Evolutionary conservation across 805 yeast genomes (phyloP).

Genomic region (Debaryomyces castellii): DNA sequence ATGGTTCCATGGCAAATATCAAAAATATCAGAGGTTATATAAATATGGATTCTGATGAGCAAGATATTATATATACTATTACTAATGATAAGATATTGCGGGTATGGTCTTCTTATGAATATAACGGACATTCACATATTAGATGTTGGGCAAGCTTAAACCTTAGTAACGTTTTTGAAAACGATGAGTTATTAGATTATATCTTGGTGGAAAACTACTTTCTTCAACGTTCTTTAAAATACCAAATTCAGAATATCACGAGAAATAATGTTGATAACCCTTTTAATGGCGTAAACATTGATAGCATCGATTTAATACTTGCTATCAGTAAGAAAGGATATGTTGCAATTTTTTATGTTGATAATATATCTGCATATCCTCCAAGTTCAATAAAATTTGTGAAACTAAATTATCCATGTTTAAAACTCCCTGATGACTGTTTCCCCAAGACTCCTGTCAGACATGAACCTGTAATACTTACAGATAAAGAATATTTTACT

Average conservation of each 20-base stretch:
- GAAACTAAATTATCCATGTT: constrained; percentile 23
- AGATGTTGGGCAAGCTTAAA: constrained; percentile 55
- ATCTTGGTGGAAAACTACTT: constrained; percentile 38
- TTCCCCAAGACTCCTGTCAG: constrained; percentile 10
- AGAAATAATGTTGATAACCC: constrained; percentile 8
- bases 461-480: neutral
- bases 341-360: constrained; percentile 45
- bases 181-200: constrained; percentile 16
- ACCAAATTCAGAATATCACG: constrained; percentile 9
- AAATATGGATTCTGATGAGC: constrained; percentile 29
- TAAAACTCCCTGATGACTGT: constrained; percentile 10
- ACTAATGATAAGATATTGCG: constrained; percentile 58
- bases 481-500: constrained; percentile 7
- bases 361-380: constrained; percentile 52
- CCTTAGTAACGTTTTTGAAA: constrained; percentile 20
- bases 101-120: constrained; percentile 68
- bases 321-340: constrained; percentile 41
- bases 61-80: constrained; percentile 58
- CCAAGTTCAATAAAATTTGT: constrained; percentile 52
- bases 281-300: constrained; percentile 11
- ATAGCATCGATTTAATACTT: constrained; percentile 31
- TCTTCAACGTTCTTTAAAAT: constrained; percentile 22
- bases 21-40: constrained; percentile 33
- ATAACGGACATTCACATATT: constrained; percentile 55
- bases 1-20: constrained; percentile 31